Evolutionary conservation across 805 yeast species (phyloP), one percentile per base, ranked within the genome.

Genomic region (Yarrowia phangngaensis): DNA sequence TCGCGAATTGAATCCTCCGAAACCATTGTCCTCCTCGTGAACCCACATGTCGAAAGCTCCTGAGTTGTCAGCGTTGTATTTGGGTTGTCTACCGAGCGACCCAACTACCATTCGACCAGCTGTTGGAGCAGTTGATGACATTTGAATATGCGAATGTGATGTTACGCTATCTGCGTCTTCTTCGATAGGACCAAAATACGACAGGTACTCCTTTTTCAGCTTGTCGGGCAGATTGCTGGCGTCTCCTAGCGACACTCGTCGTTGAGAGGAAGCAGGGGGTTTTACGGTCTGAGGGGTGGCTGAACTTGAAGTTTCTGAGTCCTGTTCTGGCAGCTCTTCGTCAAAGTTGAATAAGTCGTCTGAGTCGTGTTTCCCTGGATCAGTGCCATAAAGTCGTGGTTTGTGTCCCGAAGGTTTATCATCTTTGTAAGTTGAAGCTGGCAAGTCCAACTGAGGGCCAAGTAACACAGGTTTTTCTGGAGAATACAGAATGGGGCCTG

Each of bases 341-440:
- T 56, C 59, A 20, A 56, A 56, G 36, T 56, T 54, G 41, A 56
- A 56, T 34, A 56, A 38, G 13, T 50, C 51, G n/a, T 54, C 55
- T 6, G 53, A 50, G 26, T 38, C 53, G 6, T 34, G 43, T 8
- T 27, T 34, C 6, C 50, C 51, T 8, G 14, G 20, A 13, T 20
- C 51, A 9, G n/a, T n/a, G n/a, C 45, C 45, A 17, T 38, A 38
- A n/a, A 38, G 19, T 20, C 20, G 26, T 13, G 45, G 45, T 31
- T 33, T 50, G 31, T 22, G 17, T 5, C 17, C 27, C 19, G 20
- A 11, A 19, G 31, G 15, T 16, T 20, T 29, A 20, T 29, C 17
- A 14, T 41, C 48, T 35, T 41, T 41, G 35, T 41, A 41, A 6
- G 13, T 30, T 15, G 35, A 30, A 27, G 48, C 22, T 14, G 48